A percentile compares a stretch with the other conserved stretches of the same genome.
Conservation (phyloP, 257 asterid genomes). For the Salvia splendens region DNA sequence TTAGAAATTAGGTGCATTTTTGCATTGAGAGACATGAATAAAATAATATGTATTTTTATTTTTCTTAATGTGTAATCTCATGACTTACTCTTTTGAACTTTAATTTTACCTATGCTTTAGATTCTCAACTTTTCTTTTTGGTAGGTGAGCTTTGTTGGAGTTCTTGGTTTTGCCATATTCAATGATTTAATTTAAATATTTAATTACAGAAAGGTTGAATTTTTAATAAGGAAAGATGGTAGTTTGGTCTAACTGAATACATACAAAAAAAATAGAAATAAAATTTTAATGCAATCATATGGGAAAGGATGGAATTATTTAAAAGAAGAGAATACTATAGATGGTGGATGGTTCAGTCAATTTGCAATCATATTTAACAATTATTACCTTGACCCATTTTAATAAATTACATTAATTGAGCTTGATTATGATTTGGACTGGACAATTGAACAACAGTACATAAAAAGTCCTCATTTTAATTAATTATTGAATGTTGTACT, state of each 20-base stretch:
- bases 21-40: not conserved
- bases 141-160: no score
- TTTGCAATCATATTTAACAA: slow-evolving; percentile 33
- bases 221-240: not conserved
- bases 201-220: not conserved
- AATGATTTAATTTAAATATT: no score
- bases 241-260: slow-evolving; percentile 13
- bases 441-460: slow-evolving; percentile 27
- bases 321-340: not conserved
- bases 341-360: slow-evolving; percentile 29
- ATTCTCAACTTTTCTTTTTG: no score
- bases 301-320: slow-evolving; percentile 14
- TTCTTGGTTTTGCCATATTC: no score
- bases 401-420: slow-evolving; percentile 34
- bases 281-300: slow-evolving; percentile 33
- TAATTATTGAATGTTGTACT: slow-evolving; percentile 4
- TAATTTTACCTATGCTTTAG: no score
- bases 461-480: slow-evolving; percentile 23
- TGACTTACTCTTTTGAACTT: no score
- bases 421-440: slow-evolving; percentile 37
- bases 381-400: slow-evolving; percentile 40
- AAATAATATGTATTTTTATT: no score
- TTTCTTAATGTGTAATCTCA: no score
- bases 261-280: not conserved
- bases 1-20: slow-evolving; percentile 17